These are phyloP conservation scores for Amoebophrya sp. DNA, from an alignment of 169 alveolate species.

Conservation along the genomic window DNA sequence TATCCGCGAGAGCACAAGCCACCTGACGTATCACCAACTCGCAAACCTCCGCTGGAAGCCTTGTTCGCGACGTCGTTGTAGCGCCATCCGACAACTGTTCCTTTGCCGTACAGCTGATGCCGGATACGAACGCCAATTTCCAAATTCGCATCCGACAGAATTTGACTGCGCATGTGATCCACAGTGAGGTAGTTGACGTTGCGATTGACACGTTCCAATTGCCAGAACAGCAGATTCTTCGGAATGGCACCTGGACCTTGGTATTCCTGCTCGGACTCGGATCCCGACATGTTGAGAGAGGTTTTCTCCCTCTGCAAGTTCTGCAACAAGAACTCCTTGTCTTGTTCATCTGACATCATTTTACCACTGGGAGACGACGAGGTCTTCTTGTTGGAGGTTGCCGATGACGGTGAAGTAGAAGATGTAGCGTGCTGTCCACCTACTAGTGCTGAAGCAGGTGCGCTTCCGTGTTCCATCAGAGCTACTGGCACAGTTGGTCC, in stretches of 20 bases:
- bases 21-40: neutral
- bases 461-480: too few relatives aligned
- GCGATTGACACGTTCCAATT: neutral
- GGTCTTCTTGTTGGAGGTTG: too few relatives aligned
- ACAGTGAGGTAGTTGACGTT: neutral
- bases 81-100: neutral
- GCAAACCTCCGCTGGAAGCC: neutral
- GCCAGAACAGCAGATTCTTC: neutral
- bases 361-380: too few relatives aligned
- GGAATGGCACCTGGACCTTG: neutral
- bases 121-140: neutral
- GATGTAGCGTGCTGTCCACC: neutral
- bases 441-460: neutral
- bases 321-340: neutral
- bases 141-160: neutral
- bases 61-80: conserved; percentile 16
- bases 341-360: neutral
- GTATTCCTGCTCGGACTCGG: neutral
- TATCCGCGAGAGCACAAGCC: neutral
- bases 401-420: too few relatives aligned
- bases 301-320: neutral
- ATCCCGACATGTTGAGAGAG: neutral
- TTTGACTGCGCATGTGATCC: neutral
- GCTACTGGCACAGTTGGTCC: too few relatives aligned
- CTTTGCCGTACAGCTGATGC: neutral